Evolutionary conservation across 2,329 filamentous ascomycete species (phyloP), one percentile per base, ranked within the genome.

Genomic region (Xylariales sp.): DNA sequence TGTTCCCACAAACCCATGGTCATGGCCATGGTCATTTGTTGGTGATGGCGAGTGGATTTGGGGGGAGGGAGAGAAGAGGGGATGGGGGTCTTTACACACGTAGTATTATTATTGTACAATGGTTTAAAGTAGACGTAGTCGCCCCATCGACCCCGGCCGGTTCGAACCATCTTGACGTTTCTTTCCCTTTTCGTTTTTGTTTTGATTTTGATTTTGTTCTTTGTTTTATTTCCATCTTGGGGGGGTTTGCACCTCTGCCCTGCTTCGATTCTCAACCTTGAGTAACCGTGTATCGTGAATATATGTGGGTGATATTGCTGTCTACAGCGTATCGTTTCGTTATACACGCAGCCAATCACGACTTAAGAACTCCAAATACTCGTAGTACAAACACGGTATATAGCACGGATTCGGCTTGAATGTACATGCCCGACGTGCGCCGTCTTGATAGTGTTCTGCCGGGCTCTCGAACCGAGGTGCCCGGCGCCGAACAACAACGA

Each of bases 351-450:
- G 18, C 69, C 63, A 66, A 66, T 70, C 55, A 49, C 45, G 14
- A n/a, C 36, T 30, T 49, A 14, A 30, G 16, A 50, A 43, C 50
- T 34, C 55, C 58, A 56, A 36, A 39, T 54, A 55, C 52, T 56
- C 34, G 49, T 55, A 62, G 41, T 52, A 45, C 39, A 56, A 36
- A 36, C 16, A 55, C 48, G 49, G 55, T 48, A 23, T 41, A 52
- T 50, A 57, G 30, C 28, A 50, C 60, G 28, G 62, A 61, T n/a
- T 54, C 30, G 56, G 60, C 60, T 64, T 68, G 57, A 57, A 71
- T 71, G 69, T 70, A 71, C 69, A 61, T 69, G 46, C 55, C 68
- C 39, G 48, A 61, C n/a, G 55, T 70, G 64, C 43, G 62, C 62
- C 53, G 28, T 55, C 45, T 45, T 43, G 32, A 41, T 43, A 48